A percentile compares a stretch with the other conserved stretches of the same genome.
These are phyloP conservation scores for Eucalyptus cloeziana DNA, from an alignment of 345 rosid species.

Conservation along the genomic window DNA sequence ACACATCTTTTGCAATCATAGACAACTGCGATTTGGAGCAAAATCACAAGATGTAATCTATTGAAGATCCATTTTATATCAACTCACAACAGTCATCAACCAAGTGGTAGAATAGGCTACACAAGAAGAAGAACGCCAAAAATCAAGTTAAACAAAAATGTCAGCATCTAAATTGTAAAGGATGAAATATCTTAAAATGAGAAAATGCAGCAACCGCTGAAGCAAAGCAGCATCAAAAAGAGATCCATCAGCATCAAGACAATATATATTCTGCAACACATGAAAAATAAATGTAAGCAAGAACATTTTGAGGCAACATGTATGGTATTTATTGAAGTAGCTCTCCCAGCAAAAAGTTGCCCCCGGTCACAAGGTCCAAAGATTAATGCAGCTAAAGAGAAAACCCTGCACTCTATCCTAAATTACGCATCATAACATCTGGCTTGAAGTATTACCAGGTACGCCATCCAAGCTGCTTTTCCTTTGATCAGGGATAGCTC, in stretches of 20 bases:
- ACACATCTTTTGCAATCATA: not conserved
- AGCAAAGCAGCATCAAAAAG: conserved; percentile 87
- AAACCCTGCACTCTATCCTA: not conserved
- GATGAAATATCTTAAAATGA: conserved; percentile 29
- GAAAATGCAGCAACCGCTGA: conserved; percentile 77
- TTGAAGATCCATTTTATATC: not conserved
- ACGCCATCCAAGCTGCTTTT: conserved; percentile 94
- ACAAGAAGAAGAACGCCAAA: not conserved
- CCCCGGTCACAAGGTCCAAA: not conserved
- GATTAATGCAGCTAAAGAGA: not conserved
- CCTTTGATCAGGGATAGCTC: conserved; percentile 53
- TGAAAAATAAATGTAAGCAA: not conserved
- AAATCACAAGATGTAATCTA: not conserved
- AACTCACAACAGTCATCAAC: not conserved
- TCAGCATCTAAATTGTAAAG: not conserved
- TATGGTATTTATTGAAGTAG: not conserved
- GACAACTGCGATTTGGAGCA: not conserved
- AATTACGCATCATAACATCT: not conserved
- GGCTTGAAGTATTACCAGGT: conserved; percentile 37
- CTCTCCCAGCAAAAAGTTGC: not conserved
- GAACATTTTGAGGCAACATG: not conserved
- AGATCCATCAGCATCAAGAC: conserved; percentile 88
- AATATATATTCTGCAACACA: conserved; percentile 51
- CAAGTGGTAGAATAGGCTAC: not conserved
- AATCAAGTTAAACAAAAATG: not conserved